phyloP scores from a whole-genome alignment of 306 rosid genomes.

The Pueraria montana region DNA sequence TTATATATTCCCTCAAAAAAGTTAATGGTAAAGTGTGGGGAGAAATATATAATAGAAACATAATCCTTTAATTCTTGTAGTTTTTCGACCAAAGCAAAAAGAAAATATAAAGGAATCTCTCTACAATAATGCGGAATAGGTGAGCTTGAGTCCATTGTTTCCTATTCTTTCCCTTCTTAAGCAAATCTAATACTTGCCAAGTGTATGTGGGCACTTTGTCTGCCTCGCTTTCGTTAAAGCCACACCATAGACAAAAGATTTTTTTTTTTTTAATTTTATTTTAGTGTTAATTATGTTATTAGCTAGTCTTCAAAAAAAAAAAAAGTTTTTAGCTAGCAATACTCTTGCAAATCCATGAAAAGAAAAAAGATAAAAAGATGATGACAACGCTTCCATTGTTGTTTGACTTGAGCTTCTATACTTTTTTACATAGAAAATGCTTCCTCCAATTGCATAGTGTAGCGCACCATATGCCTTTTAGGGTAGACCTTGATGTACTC shows the following conservation, averaged over 20 bases:
- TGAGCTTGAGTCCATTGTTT: slow-evolving; percentile 26
- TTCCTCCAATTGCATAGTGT: slow-evolving; percentile 28
- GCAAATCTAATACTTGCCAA: slow-evolving; percentile 21
- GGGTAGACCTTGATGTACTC: not conserved
- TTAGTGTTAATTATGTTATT: not conserved
- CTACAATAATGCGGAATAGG: slow-evolving; percentile 36
- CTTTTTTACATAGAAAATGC: slow-evolving; percentile 27
- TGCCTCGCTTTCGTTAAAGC: slow-evolving; percentile 41
- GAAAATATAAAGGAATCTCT: slow-evolving; percentile 34
- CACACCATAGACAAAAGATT: not conserved
- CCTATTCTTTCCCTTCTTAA: slow-evolving; percentile 11
- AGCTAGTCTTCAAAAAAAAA: not conserved
- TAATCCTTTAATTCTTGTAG: slow-evolving; percentile 26
- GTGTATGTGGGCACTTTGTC: not conserved
- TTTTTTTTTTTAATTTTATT: no score
- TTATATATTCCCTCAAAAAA: slow-evolving; percentile 2
- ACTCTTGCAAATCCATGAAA: slow-evolving; percentile 4
- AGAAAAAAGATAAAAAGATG: slow-evolving; percentile 34
- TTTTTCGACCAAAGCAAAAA: slow-evolving; percentile 38
- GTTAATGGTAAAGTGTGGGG: slow-evolving; percentile 14
- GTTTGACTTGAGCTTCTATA: slow-evolving; percentile 32
- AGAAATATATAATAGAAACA: not conserved
- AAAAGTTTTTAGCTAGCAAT: not conserved
- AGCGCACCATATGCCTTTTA: slow-evolving; percentile 28
- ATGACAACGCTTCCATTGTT: slow-evolving; percentile 31